phyloP scores from a whole-genome alignment of 164 flowering plant species.

The Vitis rotundifolia region DNA sequence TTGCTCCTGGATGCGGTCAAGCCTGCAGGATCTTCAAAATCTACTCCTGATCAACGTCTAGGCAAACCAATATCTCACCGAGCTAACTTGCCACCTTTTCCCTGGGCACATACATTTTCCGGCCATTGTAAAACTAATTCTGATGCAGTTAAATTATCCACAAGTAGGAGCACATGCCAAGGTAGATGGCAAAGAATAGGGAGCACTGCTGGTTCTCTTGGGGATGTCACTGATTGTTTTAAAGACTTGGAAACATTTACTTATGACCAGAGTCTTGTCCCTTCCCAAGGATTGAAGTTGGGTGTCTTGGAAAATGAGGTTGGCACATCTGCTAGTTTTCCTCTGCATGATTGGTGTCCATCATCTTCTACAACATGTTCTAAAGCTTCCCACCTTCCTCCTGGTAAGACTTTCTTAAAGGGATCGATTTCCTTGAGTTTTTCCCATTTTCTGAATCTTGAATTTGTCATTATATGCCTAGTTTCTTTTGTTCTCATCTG shows the following conservation, averaged over 20 bases:
- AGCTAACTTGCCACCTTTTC: constrained; percentile 68
- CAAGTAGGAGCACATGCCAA: constrained; percentile 52
- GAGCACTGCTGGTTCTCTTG: constrained; percentile 31
- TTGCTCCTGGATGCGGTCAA: constrained; percentile 65
- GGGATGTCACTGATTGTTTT: constrained; percentile 29
- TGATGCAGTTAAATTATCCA: constrained; percentile 55
- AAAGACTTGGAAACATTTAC: constrained; percentile 53
- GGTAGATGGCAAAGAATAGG: constrained; percentile 72
- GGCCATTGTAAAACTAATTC: constrained; percentile 55
- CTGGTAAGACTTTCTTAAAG: constrained; percentile 33
- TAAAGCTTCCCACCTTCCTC: constrained; percentile 21
- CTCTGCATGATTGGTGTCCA: constrained; percentile 18
- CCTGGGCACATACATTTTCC: constrained; percentile 70
- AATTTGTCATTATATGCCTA: background rate
- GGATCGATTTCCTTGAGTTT: background rate
- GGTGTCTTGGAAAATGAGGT: constrained; percentile 20
- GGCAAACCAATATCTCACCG: constrained; percentile 44
- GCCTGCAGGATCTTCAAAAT: constrained; percentile 37
- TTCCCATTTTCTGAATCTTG: background rate
- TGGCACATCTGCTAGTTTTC: constrained; percentile 7
- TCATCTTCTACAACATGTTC: constrained; percentile 28
- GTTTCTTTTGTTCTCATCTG: background rate
- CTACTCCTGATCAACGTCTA: constrained; percentile 39
- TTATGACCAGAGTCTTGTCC: constrained; percentile 51
- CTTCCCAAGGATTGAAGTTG: constrained; percentile 23